Evolutionary conservation across 2,329 filamentous ascomycete genomes (phyloP), one percentile per base, ranked within the genome.

Genomic region (Penicillium sp.): DNA sequence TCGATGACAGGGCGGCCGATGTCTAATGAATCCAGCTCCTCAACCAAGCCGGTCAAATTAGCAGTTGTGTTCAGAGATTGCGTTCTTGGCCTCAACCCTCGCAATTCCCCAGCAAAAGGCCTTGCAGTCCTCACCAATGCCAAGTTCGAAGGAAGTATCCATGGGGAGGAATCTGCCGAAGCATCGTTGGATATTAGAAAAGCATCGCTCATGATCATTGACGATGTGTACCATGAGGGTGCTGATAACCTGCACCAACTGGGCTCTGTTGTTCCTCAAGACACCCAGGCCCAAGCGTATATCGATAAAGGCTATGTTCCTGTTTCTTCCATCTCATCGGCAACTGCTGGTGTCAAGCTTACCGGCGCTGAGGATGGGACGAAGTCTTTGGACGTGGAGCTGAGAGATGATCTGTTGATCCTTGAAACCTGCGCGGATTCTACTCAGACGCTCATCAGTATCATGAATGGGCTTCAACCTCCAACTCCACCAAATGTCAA

Each of bases 401-500:
- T 97, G 47, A 86, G 86, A 60, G 93, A 96, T 68, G 89, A 96
- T 63, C 81, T 99, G 1, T 81, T 99, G 53, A 88, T 99, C 35
- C 78, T 99, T 7, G 94, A 99, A 74, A 95, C 93, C 1, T 99
- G 95, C 69, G 94, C 94, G 31, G 94, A 99, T 75, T 99, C 94
- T 2, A 97, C 92, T 0, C 92, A 97, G 72, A 99, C 94, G 0
- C 81, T 99, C 15, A 88, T 96, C 52, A 82, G 84, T 2, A 83
- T 96, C 42, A 77, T 93, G 17, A 91, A 89, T 67, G 92, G 89
- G 0, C 81, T 99, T 5, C 86, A 88, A 38, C 94, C 93, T 5
- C 93, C 94, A 1, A 87, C 86, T 8, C 89, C 92, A 0, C 91
- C 93, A 1, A 93, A 85, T 68, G 91, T 89, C 60, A 88, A 89